These are phyloP conservation scores for Pseudophaeomoniella oleicola DNA, from an alignment of 2,329 filamentous ascomycete genomes.

Conservation along the genomic window DNA sequence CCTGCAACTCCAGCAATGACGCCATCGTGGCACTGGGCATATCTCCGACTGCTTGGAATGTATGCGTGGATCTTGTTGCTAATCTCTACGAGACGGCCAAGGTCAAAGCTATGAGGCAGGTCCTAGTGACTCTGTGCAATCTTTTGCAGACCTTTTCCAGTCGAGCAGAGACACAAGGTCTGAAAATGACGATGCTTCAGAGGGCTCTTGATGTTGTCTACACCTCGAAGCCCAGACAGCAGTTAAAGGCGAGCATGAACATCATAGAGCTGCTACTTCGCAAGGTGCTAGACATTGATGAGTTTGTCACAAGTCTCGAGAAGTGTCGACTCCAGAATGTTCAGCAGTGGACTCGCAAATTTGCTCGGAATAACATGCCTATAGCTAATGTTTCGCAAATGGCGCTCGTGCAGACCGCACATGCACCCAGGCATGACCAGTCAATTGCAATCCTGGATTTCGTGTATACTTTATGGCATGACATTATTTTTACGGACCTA, in stretches of 20 bases:
- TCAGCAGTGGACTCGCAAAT: background rate
- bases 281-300: constrained; percentile 3
- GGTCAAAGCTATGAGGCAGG: constrained; percentile 29
- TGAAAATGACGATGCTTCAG: background rate
- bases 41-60: constrained; percentile 22
- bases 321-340: background rate
- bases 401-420: background rate
- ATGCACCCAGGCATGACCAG: background rate
- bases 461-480: background rate
- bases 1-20: constrained; percentile 16
- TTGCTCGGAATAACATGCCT: background rate
- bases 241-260: constrained; percentile 7
- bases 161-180: background rate
- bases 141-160: constrained; percentile 11
- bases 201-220: background rate
- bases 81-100: constrained; percentile 26
- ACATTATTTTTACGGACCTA: background rate
- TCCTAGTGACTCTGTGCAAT: constrained; percentile 24
- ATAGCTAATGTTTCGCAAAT: background rate
- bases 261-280: constrained; percentile 1
- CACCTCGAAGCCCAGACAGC: constrained; percentile 5
- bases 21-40: constrained; percentile 18
- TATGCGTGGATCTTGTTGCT: constrained; percentile 24
- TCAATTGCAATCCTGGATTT: background rate
- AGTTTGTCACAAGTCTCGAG: background rate